Evolutionary conservation across 169 alveolate species (phyloP).

Genomic region (Neospora caninum): DNA sequence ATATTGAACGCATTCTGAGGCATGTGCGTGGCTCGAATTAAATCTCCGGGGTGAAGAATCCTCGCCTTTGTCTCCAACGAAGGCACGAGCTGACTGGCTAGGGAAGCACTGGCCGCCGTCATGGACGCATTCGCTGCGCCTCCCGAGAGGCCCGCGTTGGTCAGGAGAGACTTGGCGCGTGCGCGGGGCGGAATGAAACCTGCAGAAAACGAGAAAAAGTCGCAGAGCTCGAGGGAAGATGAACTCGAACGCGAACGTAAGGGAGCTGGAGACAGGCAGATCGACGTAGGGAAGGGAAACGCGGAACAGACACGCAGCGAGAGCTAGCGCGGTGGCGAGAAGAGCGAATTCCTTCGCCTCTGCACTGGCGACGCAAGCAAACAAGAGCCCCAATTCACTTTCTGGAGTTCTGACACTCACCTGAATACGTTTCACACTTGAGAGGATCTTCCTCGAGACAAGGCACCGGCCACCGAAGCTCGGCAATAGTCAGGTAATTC

Average conservation of each 20-base stretch:
- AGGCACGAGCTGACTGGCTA: constrained; percentile 57
- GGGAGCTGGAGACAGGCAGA: neutral
- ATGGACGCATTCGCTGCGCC: neutral
- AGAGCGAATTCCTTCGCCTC: too few relatives aligned
- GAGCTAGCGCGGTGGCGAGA: too few relatives aligned
- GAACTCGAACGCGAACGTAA: too few relatives aligned
- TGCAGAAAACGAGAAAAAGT: neutral
- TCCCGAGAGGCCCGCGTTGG: neutral
- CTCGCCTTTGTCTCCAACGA: constrained; percentile 85
- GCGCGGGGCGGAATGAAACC: constrained; percentile 29
- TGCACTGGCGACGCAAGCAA: too few relatives aligned
- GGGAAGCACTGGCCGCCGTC: constrained; percentile 23
- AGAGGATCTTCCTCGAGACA: constrained; percentile 64
- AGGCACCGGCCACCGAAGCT: constrained; percentile 50
- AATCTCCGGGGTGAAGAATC: constrained; percentile 85
- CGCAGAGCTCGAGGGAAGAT: neutral
- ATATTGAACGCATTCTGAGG: constrained; percentile 90
- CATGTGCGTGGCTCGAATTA: constrained; percentile 88
- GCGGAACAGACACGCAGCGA: neutral
- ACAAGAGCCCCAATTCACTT: too few relatives aligned
- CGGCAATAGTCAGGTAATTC: constrained; percentile 54
- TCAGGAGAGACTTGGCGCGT: neutral
- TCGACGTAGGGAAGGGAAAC: neutral
- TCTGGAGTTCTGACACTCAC: neutral
- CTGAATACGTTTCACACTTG: constrained; percentile 61